These are phyloP conservation scores for Terfezia claveryi DNA, from an alignment of 495 filamentous ascomycete species.

Conservation along the genomic window DNA sequence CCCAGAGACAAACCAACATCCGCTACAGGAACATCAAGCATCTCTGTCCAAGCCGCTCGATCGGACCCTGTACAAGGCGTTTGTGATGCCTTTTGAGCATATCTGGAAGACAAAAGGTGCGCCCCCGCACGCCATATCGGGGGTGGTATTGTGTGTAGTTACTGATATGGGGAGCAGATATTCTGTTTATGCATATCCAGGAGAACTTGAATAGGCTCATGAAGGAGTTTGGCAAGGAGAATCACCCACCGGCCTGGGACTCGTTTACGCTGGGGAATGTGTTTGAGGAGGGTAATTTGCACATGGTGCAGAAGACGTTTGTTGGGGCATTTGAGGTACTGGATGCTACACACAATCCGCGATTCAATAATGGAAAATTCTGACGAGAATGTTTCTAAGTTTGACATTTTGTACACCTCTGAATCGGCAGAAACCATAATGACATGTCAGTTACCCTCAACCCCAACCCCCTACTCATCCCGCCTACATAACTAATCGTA, in stretches of 20 bases:
- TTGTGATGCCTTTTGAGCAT: slow-evolving; percentile 40
- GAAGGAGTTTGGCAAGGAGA: slow-evolving; percentile 44
- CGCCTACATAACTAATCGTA: slow-evolving; percentile 20
- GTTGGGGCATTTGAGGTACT: slow-evolving; percentile 59
- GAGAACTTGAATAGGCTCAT: slow-evolving; percentile 45
- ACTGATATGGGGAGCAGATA: slow-evolving; percentile 1
- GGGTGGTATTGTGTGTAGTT: too few species aligned
- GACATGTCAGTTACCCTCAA: slow-evolving; percentile 26
- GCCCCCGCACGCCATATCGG: too few species aligned
- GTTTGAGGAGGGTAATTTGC: slow-evolving; percentile 55
- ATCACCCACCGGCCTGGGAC: slow-evolving; percentile 63
- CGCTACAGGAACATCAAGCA: slow-evolving; percentile 30
- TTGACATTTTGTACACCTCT: slow-evolving; percentile 82
- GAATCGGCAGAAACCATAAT: slow-evolving; percentile 38
- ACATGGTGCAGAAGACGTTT: slow-evolving; percentile 83
- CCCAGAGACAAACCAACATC: slow-evolving; percentile 38
- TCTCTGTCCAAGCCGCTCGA: slow-evolving; percentile 39
- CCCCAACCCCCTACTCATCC: slow-evolving; percentile 1
- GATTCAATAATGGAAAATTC: neutral
- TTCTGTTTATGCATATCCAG: slow-evolving; percentile 62
- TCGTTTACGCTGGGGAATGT: slow-evolving; percentile 54
- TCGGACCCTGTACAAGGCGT: slow-evolving; percentile 49
- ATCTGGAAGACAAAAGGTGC: slow-evolving; percentile 70
- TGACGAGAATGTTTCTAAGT: slow-evolving; percentile 26
- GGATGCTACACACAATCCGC: neutral